Conservation (phyloP, 2,329 filamentous ascomycete genomes). For the Fusarium compactum region DNA sequence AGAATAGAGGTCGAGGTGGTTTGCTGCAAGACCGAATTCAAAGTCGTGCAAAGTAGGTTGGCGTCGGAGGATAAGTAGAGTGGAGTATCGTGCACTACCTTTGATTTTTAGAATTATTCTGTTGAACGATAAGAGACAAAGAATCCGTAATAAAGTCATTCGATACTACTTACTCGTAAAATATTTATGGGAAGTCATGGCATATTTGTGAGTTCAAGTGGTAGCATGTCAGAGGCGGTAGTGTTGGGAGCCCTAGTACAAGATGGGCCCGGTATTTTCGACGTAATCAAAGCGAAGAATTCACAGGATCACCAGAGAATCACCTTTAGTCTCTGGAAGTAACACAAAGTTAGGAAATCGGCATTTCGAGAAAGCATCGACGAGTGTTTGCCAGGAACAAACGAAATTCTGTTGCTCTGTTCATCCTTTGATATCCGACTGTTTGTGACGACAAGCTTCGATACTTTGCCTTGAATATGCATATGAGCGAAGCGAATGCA, state of each 20-base stretch:
- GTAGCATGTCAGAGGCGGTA: not conserved
- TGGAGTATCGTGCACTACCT: not conserved
- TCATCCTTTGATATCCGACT: not conserved
- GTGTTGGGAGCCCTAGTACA: not conserved
- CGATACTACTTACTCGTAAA: not conserved
- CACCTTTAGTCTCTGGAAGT: not conserved
- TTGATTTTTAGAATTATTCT: not conserved
- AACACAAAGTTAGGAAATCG: not conserved
- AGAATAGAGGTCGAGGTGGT: too few species aligned
- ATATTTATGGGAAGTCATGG: not conserved
- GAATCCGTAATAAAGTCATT: not conserved
- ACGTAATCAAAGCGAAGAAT: not conserved
- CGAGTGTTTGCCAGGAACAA: constrained; percentile 21
- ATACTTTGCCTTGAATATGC: not conserved
- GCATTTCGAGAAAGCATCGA: not conserved
- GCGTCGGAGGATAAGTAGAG: not conserved
- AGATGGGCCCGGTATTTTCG: not conserved
- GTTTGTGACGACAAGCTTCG: not conserved
- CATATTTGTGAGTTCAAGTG: not conserved
- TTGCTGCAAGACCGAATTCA: too few species aligned
- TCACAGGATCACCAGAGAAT: not conserved
- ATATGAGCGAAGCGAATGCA: not conserved
- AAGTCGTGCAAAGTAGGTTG: not conserved
- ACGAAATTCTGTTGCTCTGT: not conserved
- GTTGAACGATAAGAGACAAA: not conserved